These are phyloP conservation scores for Botrytis galanthina DNA, from an alignment of 2,329 filamentous ascomycete genomes.

Conservation along the genomic window DNA sequence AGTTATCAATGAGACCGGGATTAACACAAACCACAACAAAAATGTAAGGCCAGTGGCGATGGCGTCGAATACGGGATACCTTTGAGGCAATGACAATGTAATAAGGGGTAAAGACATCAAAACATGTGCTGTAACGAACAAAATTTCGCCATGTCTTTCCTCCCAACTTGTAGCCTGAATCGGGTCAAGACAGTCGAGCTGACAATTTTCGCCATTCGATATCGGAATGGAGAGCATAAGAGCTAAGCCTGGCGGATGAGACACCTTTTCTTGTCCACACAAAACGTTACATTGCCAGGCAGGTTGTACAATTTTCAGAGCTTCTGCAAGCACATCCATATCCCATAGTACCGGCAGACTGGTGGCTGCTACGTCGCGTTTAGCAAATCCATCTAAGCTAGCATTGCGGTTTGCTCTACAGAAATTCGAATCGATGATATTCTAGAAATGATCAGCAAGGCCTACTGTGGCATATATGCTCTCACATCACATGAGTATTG, in stretches of 20 bases:
- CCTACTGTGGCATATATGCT: too few species aligned
- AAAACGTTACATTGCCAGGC: neutral
- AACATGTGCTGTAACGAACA: fast-evolving
- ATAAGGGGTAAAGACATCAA: too few species aligned
- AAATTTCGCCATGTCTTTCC: too few species aligned
- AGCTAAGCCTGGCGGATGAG: neutral
- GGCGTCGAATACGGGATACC: fast-evolving
- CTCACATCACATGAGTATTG: too few species aligned
- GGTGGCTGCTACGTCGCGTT: neutral
- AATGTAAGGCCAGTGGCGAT: too few species aligned
- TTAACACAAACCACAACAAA: too few species aligned
- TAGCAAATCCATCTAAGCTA: neutral
- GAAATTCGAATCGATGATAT: neutral
- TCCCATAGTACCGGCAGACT: neutral
- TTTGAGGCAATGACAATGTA: too few species aligned
- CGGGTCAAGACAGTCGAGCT: neutral
- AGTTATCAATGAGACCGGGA: too few species aligned
- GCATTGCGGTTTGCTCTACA: neutral
- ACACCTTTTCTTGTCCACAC: neutral
- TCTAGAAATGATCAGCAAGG: neutral
- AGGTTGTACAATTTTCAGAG: neutral
- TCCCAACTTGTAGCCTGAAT: fast-evolving
- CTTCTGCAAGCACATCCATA: neutral
- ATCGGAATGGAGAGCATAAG: neutral
- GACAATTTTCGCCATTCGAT: neutral